These are phyloP conservation scores for Guyanaporus albipodus DNA, from an alignment of 768 basidiomycete genomes.

Conservation along the genomic window DNA sequence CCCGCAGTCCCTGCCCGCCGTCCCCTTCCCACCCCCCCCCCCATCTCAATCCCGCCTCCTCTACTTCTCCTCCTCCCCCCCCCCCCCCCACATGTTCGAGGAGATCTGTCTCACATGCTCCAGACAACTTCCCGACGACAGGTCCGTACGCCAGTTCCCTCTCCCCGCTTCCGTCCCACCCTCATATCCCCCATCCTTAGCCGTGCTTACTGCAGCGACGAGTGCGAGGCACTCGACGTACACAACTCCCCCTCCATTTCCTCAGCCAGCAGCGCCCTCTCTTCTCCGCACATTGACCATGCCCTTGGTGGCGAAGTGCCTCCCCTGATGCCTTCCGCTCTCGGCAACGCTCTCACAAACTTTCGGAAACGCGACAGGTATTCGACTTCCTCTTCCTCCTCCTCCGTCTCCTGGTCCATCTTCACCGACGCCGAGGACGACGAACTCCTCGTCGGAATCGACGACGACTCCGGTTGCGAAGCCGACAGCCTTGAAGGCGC, in stretches of 20 bases:
- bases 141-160: constrained; percentile 41
- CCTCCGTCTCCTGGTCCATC: constrained; percentile 64
- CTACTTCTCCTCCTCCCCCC: no score
- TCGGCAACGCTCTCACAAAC: constrained; percentile 49
- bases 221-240: constrained; percentile 58
- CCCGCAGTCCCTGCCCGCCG: no score
- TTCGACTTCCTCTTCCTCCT: constrained; percentile 61
- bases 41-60: no score
- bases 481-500: constrained; percentile 31
- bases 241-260: constrained; percentile 62
- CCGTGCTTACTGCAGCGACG: constrained; percentile 66
- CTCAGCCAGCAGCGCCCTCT: constrained; percentile 59
- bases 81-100: constrained; percentile 85
- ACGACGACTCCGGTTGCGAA: constrained; percentile 31
- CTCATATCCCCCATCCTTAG: constrained; percentile 46
- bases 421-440: constrained; percentile 64
- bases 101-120: constrained; percentile 75
- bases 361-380: constrained; percentile 47
- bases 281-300: constrained; percentile 60
- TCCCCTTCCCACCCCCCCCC: no score
- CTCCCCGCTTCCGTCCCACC: constrained; percentile 14
- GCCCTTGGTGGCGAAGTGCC: constrained; percentile 59
- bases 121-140: constrained; percentile 57
- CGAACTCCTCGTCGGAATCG: constrained; percentile 31
- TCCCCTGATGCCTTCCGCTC: constrained; percentile 53